Conservation (phyloP, 2,329 filamentous ascomycete species). For the Penicillium sp. region DNA sequence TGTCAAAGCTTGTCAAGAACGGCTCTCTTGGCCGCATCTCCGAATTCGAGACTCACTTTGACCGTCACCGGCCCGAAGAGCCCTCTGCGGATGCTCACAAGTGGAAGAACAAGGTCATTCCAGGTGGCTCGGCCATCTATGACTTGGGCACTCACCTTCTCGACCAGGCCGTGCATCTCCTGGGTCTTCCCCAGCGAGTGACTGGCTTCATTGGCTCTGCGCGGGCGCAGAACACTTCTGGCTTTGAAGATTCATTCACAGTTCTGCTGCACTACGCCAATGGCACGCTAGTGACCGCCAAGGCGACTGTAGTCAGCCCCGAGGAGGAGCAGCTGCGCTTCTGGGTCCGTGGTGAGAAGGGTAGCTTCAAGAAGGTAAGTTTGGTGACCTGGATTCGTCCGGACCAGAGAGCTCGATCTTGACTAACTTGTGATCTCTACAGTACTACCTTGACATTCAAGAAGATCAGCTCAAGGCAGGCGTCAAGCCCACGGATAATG, state of each 20-base stretch:
- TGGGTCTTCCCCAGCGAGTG: conserved; percentile 62
- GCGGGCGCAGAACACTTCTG: conserved; percentile 51
- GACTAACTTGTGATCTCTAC: background rate
- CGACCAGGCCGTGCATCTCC: conserved; percentile 66
- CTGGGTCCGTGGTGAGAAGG: conserved; percentile 70
- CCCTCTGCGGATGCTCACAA: conserved; percentile 37
- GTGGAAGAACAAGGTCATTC: conserved; percentile 65
- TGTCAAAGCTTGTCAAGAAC: conserved; percentile 56
- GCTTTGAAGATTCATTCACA: conserved; percentile 49
- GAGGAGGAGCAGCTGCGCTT: conserved; percentile 66
- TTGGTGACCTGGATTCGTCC: too few species aligned
- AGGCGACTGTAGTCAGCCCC: conserved; percentile 62
- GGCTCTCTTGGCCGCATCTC: conserved; percentile 63
- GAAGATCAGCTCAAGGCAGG: conserved; percentile 67
- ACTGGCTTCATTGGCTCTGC: conserved; percentile 65
- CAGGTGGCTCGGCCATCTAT: conserved; percentile 64
- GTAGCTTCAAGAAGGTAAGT: conserved; percentile 66
- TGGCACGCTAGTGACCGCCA: conserved; percentile 61
- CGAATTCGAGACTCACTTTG: conserved; percentile 76
- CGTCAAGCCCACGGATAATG: conserved; percentile 53
- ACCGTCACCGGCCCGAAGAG: conserved; percentile 60
- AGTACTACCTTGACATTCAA: conserved; percentile 62
- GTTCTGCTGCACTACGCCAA: conserved; percentile 61
- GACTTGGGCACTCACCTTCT: conserved; percentile 71
- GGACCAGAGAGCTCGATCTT: too few species aligned